Evolutionary conservation across 192 early-diverging fungal genomes (phyloP).

Genomic region (Backusella morwellensis): DNA sequence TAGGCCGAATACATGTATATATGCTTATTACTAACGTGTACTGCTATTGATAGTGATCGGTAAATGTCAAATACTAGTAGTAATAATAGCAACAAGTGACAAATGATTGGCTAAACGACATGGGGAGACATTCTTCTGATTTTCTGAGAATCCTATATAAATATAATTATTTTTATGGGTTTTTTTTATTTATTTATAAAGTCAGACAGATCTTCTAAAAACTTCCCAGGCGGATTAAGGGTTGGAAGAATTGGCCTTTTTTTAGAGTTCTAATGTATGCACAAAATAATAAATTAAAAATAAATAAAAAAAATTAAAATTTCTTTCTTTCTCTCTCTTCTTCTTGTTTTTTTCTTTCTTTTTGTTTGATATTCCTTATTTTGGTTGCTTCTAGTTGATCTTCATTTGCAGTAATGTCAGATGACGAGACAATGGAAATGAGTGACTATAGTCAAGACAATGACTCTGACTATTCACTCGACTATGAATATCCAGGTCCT

Average conservation of each 20-base stretch:
- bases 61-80: not conserved
- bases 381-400: not conserved
- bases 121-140: conserved; percentile 1
- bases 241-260: not conserved
- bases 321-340: not conserved
- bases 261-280: conserved; percentile 2
- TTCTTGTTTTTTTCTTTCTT: not conserved
- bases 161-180: not conserved
- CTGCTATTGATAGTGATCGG: too few relatives aligned
- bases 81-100: not conserved
- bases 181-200: not conserved
- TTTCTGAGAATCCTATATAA: not conserved
- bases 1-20: too few relatives aligned
- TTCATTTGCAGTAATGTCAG: conserved; percentile 3
- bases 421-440: conserved; percentile 1
- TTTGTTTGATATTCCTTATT: not conserved
- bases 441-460: conserved; percentile 6
- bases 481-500: conserved; percentile 34
- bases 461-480: conserved; percentile 28
- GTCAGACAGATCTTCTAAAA: not conserved
- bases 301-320: not conserved
- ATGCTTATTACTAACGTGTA: too few relatives aligned
- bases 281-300: conserved; percentile 1
- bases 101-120: not conserved
- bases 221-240: conserved; percentile 6